Conservation (phyloP, 805 yeast species). For the Pichia sporocuriosa region DNA sequence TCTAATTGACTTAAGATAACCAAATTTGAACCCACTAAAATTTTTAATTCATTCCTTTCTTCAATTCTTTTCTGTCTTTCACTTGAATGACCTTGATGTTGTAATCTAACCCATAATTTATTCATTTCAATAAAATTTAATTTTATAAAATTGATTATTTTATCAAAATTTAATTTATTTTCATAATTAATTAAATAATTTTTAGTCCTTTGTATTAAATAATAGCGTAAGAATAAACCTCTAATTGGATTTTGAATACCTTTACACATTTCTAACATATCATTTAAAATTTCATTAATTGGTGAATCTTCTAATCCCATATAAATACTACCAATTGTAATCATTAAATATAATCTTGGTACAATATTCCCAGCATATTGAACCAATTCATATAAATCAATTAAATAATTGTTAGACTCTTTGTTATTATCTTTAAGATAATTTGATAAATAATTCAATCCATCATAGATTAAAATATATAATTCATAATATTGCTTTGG, state of each 20-base stretch:
- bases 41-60: slow-evolving; percentile 85
- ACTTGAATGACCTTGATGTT: slow-evolving; percentile 88
- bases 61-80: slow-evolving; percentile 66
- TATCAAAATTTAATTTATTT: slow-evolving; percentile 39
- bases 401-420: slow-evolving; percentile 46
- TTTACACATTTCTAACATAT: slow-evolving; percentile 95
- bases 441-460: slow-evolving; percentile 58
- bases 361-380: slow-evolving; percentile 92
- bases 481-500: slow-evolving; percentile 94
- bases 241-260: slow-evolving; percentile 95
- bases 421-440: slow-evolving; percentile 48
- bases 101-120: slow-evolving; percentile 93
- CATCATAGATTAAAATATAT: slow-evolving; percentile 78
- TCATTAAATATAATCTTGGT: slow-evolving; percentile 90
- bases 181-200: slow-evolving; percentile 42
- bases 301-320: slow-evolving; percentile 77
- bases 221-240: slow-evolving; percentile 86
- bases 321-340: slow-evolving; percentile 88
- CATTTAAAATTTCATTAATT: slow-evolving; percentile 78
- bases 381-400: slow-evolving; percentile 88
- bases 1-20: slow-evolving; percentile 85
- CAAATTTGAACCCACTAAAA: slow-evolving; percentile 86
- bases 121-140: slow-evolving; percentile 95
- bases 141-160: slow-evolving; percentile 70
- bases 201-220: slow-evolving; percentile 76